phyloP scores from a whole-genome alignment of 2,329 filamentous ascomycete genomes.

The Hymenoscyphus albidus region DNA sequence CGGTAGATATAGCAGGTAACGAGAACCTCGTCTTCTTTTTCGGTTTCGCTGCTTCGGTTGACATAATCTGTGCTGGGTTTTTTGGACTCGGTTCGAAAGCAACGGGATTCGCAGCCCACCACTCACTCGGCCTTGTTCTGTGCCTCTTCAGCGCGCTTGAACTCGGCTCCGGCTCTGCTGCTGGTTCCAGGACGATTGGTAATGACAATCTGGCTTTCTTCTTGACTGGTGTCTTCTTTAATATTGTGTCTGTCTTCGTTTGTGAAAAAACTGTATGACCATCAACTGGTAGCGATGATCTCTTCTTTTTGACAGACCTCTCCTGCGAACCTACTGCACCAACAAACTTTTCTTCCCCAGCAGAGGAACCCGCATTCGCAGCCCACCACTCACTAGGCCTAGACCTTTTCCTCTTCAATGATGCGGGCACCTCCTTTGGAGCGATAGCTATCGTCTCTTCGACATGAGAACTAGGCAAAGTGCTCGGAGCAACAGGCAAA shows the following conservation, averaged over 20 bases:
- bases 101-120: neutral
- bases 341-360: neutral
- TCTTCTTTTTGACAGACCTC: neutral
- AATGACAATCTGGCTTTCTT: neutral
- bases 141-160: constrained; percentile 1
- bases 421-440: neutral
- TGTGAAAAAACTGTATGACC: neutral
- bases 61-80: neutral
- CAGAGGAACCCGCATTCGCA: neutral
- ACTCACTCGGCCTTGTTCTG: neutral
- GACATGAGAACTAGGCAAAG: neutral
- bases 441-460: neutral
- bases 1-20: neutral
- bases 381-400: neutral
- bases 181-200: neutral
- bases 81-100: neutral
- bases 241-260: neutral
- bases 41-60: neutral
- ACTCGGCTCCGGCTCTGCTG: neutral
- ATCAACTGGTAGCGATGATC: neutral
- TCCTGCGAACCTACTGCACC: neutral
- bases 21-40: constrained; percentile 3
- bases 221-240: neutral
- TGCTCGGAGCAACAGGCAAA: neutral
- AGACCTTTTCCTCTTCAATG: neutral